A percentile compares a stretch with the other conserved stretches of the same genome.
Conservation (phyloP, 176 grass and related monocot species). For the sorghum (Sorghum bicolor) region DNA sequence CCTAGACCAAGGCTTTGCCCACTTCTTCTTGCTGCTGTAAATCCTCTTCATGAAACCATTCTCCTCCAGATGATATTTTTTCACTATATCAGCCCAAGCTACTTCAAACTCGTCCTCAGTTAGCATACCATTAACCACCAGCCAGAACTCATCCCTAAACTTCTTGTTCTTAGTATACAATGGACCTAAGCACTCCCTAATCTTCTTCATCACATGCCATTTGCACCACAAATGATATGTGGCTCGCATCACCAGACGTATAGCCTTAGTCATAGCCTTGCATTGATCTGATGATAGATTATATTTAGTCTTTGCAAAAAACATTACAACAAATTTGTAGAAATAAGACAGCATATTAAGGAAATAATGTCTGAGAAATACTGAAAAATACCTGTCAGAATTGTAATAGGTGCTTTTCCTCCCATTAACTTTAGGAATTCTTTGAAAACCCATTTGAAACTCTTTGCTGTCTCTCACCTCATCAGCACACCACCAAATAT, state of each 20-base stretch:
- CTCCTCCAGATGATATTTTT: accelerated
- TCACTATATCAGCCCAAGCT: background rate
- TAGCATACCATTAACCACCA: background rate
- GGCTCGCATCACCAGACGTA: background rate
- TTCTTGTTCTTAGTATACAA: background rate
- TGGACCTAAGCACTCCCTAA: background rate
- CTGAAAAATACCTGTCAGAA: too few relatives aligned
- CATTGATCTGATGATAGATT: background rate
- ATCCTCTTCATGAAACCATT: background rate
- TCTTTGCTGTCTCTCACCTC: background rate
- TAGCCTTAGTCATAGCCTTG: background rate
- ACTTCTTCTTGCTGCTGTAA: background rate
- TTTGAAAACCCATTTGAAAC: background rate
- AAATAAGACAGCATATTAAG: too few relatives aligned
- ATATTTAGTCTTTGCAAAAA: too few relatives aligned
- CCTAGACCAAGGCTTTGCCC: background rate
- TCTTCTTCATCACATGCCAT: background rate
- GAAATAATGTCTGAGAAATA: too few relatives aligned
- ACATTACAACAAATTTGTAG: too few relatives aligned
- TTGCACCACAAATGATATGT: background rate
- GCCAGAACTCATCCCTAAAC: background rate
- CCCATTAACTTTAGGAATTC: too few relatives aligned
- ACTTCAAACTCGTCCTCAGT: background rate
- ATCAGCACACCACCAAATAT: background rate
- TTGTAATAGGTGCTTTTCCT: too few relatives aligned